Conservation (phyloP, 2,329 filamentous ascomycete species). For the Falciphora oryzae region DNA sequence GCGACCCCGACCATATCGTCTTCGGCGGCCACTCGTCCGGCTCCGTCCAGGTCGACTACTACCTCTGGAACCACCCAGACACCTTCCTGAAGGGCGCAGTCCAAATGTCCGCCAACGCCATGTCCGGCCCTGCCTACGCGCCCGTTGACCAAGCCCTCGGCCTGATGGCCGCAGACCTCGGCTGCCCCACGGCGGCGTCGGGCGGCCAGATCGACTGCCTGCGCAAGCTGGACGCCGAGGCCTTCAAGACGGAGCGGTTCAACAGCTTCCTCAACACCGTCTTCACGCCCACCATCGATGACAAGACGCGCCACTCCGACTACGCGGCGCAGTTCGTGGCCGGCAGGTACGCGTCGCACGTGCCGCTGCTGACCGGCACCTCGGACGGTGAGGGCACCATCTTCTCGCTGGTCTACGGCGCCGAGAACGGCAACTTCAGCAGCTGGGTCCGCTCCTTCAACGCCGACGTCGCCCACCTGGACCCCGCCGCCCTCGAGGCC, state of each 20-base stretch:
- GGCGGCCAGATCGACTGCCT: slow-evolving; percentile 7
- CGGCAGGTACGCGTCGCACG: slow-evolving; percentile 5
- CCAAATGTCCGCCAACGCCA: slow-evolving; percentile 6
- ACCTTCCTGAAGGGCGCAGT: slow-evolving; percentile 6
- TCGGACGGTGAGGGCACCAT: slow-evolving; percentile 8
- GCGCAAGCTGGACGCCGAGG: slow-evolving; percentile 1
- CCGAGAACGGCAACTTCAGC: slow-evolving; percentile 5
- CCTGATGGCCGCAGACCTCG: slow-evolving; percentile 5
- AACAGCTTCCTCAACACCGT: slow-evolving; percentile 7
- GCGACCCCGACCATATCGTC: slow-evolving; percentile 7
- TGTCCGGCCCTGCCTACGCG: slow-evolving; percentile 3
- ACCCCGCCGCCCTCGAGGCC: slow-evolving; percentile 4
- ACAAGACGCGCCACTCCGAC: slow-evolving; percentile 5
- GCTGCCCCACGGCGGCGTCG: slow-evolving; percentile 4
- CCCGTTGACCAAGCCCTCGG: slow-evolving; percentile 1
- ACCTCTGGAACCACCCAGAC: slow-evolving; percentile 9
- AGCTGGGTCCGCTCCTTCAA: slow-evolving; percentile 3
- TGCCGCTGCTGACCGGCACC: slow-evolving; percentile 6
- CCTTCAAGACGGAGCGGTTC: slow-evolving; percentile 6
- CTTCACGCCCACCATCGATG: slow-evolving; percentile 7
- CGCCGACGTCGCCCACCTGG: slow-evolving; percentile 6
- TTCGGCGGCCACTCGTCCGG: slow-evolving; percentile 7
- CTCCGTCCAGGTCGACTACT: slow-evolving; percentile 7
- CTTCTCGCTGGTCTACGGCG: slow-evolving; percentile 8
- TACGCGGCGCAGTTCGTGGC: slow-evolving; percentile 6